Conservation (phyloP, 2,329 filamentous ascomycete genomes). For the Domatiomyces globalis region DNA sequence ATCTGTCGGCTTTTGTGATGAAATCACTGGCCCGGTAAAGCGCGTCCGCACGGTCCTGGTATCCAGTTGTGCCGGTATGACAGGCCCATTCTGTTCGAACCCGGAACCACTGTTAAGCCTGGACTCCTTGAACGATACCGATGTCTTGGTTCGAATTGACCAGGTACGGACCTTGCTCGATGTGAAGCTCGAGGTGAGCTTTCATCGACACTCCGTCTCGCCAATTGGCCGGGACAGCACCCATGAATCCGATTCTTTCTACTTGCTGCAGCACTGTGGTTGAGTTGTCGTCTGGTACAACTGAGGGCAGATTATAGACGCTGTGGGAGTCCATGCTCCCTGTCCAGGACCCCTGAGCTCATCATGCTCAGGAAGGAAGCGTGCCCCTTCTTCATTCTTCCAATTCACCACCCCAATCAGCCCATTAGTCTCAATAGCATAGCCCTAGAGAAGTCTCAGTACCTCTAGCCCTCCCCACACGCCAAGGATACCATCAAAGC, state of each 20-base stretch:
- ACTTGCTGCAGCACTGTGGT: constrained; percentile 52
- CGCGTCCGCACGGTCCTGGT: constrained; percentile 52
- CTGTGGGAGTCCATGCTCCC: constrained; percentile 46
- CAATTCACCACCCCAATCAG: constrained; percentile 64
- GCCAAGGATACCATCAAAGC: constrained; percentile 64
- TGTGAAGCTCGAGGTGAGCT: constrained; percentile 75
- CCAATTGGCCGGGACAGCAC: constrained; percentile 36
- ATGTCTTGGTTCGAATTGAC: constrained; percentile 50
- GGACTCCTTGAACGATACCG: constrained; percentile 57
- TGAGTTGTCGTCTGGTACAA: constrained; percentile 12
- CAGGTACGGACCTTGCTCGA: constrained; percentile 68
- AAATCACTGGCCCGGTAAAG: constrained; percentile 53
- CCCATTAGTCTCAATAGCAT: constrained; percentile 52
- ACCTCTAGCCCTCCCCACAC: constrained; percentile 61
- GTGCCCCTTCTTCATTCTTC: constrained; percentile 72
- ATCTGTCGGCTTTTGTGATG: constrained; percentile 53
- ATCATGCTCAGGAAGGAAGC: constrained; percentile 65
- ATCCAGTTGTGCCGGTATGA: constrained; percentile 62
- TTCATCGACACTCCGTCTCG: constrained; percentile 46
- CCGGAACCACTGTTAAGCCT: constrained; percentile 62
- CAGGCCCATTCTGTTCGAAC: constrained; percentile 53
- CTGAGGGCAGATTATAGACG: constrained; percentile 42
- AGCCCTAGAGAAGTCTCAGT: constrained; percentile 52
- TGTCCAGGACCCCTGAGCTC: constrained; percentile 60
- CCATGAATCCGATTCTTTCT: constrained; percentile 53